These are phyloP conservation scores for Metschnikowia dekortorum DNA, from an alignment of 805 yeast genomes.

Conservation along the genomic window DNA sequence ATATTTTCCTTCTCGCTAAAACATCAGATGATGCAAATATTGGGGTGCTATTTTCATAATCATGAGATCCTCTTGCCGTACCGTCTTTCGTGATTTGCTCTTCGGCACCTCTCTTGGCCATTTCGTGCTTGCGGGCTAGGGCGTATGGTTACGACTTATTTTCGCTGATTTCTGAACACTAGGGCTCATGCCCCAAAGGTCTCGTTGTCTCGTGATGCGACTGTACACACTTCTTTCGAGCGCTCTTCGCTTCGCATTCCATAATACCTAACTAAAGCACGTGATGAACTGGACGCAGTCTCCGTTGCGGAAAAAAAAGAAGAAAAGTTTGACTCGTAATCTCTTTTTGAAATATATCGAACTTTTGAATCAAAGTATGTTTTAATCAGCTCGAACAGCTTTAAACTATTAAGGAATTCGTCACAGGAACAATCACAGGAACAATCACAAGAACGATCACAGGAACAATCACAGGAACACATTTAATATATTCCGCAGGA, in stretches of 20 bases:
- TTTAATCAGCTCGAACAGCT: neutral
- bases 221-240: neutral
- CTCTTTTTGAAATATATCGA: conserved; percentile 20
- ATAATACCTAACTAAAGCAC: neutral
- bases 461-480: no score
- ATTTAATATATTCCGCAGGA: no score
- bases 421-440: no score
- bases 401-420: neutral
- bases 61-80: conserved; percentile 23
- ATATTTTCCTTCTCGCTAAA: conserved; percentile 66
- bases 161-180: neutral
- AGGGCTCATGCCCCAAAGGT: conserved; percentile 15
- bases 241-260: neutral
- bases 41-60: conserved; percentile 13
- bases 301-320: conserved; percentile 10
- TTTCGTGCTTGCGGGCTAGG: conserved; percentile 15
- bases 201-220: neutral
- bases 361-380: conserved; percentile 30
- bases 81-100: conserved; percentile 59
- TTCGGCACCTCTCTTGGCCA: conserved; percentile 69
- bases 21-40: conserved; percentile 52
- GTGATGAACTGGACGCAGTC: conserved; percentile 7
- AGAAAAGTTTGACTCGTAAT: conserved; percentile 6
- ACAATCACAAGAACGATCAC: no score
- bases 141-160: neutral